phyloP scores from a whole-genome alignment of 2,329 filamentous ascomycete species.

The Domatiomyces catenatus region DNA sequence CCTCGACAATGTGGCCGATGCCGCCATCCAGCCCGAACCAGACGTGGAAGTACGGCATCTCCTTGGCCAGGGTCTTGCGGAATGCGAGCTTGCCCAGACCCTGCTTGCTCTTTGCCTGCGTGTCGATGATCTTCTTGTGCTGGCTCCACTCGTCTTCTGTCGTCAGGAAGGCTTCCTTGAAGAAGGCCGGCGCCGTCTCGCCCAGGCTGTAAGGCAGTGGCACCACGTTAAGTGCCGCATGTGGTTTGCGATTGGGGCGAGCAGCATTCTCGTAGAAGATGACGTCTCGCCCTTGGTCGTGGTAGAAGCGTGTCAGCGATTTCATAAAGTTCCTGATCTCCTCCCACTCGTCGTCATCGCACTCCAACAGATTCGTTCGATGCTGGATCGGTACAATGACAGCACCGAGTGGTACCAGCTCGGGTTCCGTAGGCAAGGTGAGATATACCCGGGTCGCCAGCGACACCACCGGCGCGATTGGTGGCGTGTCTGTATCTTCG shows the following conservation, averaged over 20 bases:
- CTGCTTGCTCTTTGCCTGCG: conserved; percentile 39
- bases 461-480: conserved; percentile 70
- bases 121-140: conserved; percentile 90
- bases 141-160: conserved; percentile 90
- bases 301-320: conserved; percentile 80
- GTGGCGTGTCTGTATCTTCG: conserved; percentile 64
- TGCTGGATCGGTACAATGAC: conserved; percentile 84
- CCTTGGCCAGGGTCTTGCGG: conserved; percentile 66
- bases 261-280: conserved; percentile 97
- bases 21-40: conserved; percentile 93
- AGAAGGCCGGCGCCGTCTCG: conserved; percentile 83
- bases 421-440: conserved; percentile 77
- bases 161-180: conserved; percentile 80
- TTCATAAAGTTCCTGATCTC: conserved; percentile 99
- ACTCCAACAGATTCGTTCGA: conserved; percentile 80
- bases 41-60: conserved; percentile 96
- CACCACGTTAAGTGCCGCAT: conserved; percentile 73
- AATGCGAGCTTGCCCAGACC: conserved; percentile 71
- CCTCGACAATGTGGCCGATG: conserved; percentile 81
- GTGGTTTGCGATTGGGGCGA: conserved; percentile 56
- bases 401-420: conserved; percentile 66
- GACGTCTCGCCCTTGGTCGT: conserved; percentile 79
- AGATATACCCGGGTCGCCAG: conserved; percentile 75
- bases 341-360: conserved; percentile 98
- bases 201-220: conserved; percentile 85